Base-by-base conservation (phyloP, 2,329 filamentous ascomycete species). In the Pseudophaeomoniella oleicola region DNA sequence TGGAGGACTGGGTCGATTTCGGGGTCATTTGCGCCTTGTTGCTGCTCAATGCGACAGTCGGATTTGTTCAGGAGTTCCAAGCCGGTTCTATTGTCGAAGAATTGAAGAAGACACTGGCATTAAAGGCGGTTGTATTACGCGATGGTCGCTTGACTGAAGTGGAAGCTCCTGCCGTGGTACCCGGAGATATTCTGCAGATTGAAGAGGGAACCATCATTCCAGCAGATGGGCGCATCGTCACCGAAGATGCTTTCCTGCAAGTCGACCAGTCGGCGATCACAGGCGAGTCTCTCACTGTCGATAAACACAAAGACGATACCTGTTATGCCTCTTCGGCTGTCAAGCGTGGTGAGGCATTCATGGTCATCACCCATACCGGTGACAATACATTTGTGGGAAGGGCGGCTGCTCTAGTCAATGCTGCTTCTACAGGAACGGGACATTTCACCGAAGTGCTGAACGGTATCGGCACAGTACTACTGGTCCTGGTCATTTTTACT, bases 361-460 rank as follows among this genome's bases (percentile, higher is more conserved):
- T 90, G 54, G 71, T 93, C 45, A 73, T 90, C 48, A 86, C 81
- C 40, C 72, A 81, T 49, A 92, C 81, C 50, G 85, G 85, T 67
- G 84, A 93, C 64, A 81, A 80, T 63, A 92, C 85, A 44, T 92
- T 86, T 59, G 84, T 93, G 53, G 85, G 85, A 64, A 81, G 82
- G 52, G 83, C 84, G 50, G 85, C 86, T 52, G 83, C 84, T 42
- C 75, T 93, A 32, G 85, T 92, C 51, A 84, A 77, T 55, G 74
- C 78, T 53, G 83, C 84, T 39, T 72, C 77, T 40, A 64, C 70
- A 46, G 81, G 80, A 42, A 72, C 70, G 52, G 85, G 85, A 62
- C 85, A 93, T 63, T 93, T 93, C 65, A 93, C 85, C 43, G 81
- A 88, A 62, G 84, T 93, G 11, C 71, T 93, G 39, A 87, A 90